Percentiles rank a stretch among this genome's conserved stretches.
Conservation (phyloP, 257 asterid genomes). For the Solanum microdontum region DNA sequence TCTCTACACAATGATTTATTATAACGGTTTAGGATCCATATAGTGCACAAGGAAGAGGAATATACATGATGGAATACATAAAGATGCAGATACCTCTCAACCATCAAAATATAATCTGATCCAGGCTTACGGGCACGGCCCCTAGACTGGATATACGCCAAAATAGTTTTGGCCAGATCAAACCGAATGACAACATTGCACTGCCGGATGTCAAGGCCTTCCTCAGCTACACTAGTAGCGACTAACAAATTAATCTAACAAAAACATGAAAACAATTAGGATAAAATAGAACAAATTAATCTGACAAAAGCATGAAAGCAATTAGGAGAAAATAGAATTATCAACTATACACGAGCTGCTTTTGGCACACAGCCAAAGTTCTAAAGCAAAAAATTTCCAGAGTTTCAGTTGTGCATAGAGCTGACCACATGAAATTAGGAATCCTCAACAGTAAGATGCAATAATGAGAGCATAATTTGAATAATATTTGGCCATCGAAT, state of each 20-base stretch:
- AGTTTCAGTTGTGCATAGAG: neutral
- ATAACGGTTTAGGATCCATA: neutral
- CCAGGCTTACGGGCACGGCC: constrained; percentile 99
- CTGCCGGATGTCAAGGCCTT: constrained; percentile 98
- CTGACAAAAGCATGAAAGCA: constrained; percentile 28
- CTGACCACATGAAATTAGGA: neutral
- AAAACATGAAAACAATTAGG: constrained; percentile 10
- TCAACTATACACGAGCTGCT: neutral
- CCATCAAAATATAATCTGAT: constrained; percentile 97
- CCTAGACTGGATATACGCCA: constrained; percentile 97
- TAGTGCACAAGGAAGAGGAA: constrained; percentile 5
- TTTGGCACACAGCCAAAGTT: neutral
- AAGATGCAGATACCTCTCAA: constrained; percentile 64
- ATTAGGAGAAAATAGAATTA: constrained; percentile 7
- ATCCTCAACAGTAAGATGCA: neutral
- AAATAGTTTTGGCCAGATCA: constrained; percentile 97
- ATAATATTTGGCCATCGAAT: neutral
- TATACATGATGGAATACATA: constrained; percentile 1
- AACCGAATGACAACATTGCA: constrained; percentile 98
- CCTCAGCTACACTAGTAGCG: constrained; percentile 99
- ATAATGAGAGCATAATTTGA: neutral
- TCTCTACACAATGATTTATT: constrained; percentile 45
- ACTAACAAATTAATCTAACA: constrained; percentile 86
- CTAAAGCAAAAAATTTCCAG: neutral
- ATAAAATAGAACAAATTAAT: constrained; percentile 53